Percentiles rank a stretch among this genome's conserved stretches.
phyloP scores from a whole-genome alignment of 345 rosid species.

The Eucalyptus tenuipes region DNA sequence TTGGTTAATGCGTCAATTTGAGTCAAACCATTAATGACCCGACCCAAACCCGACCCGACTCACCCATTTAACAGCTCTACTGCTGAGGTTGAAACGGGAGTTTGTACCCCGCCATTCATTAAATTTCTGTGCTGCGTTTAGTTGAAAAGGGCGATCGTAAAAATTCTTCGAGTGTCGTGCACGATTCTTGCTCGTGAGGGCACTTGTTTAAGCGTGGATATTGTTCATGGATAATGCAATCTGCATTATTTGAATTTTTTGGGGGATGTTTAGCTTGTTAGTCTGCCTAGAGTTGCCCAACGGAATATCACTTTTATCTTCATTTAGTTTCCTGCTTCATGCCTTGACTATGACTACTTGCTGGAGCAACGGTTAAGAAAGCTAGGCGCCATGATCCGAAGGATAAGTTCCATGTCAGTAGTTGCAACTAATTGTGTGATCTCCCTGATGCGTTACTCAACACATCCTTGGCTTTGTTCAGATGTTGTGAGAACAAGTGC shows the following conservation, averaged over 20 bases:
- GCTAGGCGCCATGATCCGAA: no score
- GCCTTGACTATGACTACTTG: not conserved
- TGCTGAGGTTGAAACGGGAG: not conserved
- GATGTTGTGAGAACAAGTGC: not conserved
- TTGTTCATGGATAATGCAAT: not conserved
- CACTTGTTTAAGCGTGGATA: not conserved
- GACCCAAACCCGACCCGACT: no score
- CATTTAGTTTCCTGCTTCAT: not conserved
- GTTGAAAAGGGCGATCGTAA: not conserved
- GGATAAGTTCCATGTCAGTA: not conserved
- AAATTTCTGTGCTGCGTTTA: not conserved
- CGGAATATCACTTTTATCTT: not conserved
- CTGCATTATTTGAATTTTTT: not conserved
- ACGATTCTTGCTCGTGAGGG: not conserved
- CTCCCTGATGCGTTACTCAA: not conserved
- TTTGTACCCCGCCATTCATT: not conserved
- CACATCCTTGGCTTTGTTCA: slow-evolving; percentile 1
- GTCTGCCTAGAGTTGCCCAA: not conserved
- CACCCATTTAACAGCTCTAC: no score
- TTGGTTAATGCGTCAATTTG: no score
- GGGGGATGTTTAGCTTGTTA: not conserved
- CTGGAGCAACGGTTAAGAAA: not conserved
- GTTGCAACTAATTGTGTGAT: not conserved
- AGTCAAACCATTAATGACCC: no score
- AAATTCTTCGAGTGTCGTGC: not conserved